Base-by-base conservation (phyloP, 2,329 filamentous ascomycete species). In the Dryadomyces quercus-mongolicae region DNA sequence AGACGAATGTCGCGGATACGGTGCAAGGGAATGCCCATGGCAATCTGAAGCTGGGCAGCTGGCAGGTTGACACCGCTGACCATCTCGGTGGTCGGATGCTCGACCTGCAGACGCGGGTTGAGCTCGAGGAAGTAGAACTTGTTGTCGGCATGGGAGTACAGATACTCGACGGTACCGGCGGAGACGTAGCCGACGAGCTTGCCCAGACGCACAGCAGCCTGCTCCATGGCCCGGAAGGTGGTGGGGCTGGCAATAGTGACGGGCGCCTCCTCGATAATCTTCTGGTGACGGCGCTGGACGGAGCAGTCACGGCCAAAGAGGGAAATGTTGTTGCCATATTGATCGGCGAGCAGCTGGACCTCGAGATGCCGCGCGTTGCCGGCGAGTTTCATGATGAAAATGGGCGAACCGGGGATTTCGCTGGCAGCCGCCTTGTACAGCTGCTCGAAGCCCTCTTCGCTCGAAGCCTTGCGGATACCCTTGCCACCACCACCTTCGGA, bases 381-480 rank as follows among this genome's bases (percentile, higher is more conserved):
- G 51, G 93, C 93, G 59, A 98, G 77, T 82, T 98, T 96, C 93
- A 98, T 98, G 74, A 98, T 95, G 80, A 98, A 98, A 72, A 98
- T 98, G 62, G 94, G 93, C 34, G 93, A 98, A 49, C 94, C 94
- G 12, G 93, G 94, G 62, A 98, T 97, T 71, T 98, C 94, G 70
- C 86, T 95, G 5, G 93, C 91, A 21, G 94, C 93, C 48, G 92
- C 93, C 71, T 94, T 93, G 79, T 97, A 98, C 48, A 97, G 77
- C 62, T 78, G 76, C 66, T 86, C 78, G 64, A 98, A 98, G 59
- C 86, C 84, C 45, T 92, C 85, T 68, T 95, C 91, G 58, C 77
- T 77, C 58, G 88, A 77, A 61, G 93, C 93, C 74, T 97, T 96
- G 68, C 94, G 89, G 67, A 98, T 98, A 79, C 93, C 93, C 77